phyloP scores from a whole-genome alignment of 441 rosid genomes.

The Erysimum cheiri region DNA sequence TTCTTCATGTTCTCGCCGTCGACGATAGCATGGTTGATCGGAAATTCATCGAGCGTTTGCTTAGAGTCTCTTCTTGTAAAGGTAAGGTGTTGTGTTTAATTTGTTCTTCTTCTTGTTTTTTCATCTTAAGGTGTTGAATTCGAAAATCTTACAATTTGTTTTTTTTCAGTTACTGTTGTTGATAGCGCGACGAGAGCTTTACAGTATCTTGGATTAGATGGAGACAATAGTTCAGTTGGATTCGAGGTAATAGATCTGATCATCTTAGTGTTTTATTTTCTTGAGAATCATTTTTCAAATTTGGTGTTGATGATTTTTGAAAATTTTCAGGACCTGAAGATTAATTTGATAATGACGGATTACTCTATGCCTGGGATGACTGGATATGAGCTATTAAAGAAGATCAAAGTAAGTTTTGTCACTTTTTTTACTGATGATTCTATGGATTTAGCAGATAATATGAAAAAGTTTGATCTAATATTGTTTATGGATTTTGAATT shows the following conservation, averaged over 20 bases:
- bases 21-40: slow-evolving; percentile 87
- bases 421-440: not conserved
- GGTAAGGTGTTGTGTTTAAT: slow-evolving; percentile 38
- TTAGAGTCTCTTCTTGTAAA: slow-evolving; percentile 77
- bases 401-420: slow-evolving; percentile 62
- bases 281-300: not conserved
- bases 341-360: slow-evolving; percentile 86
- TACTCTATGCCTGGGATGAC: slow-evolving; percentile 99
- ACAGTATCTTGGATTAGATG: slow-evolving; percentile 77
- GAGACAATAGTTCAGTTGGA: slow-evolving; percentile 49
- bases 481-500: not conserved
- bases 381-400: slow-evolving; percentile 85
- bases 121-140: not conserved
- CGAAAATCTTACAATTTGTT: slow-evolving; percentile 33
- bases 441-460: not conserved
- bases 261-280: not conserved
- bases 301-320: slow-evolving; percentile 1
- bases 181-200: slow-evolving; percentile 87
- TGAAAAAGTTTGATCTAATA: slow-evolving; percentile 6
- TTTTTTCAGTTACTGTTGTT: slow-evolving; percentile 72
- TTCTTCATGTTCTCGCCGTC: slow-evolving; percentile 80
- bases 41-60: slow-evolving; percentile 77
- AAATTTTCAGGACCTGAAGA: slow-evolving; percentile 61
- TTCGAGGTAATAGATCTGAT: slow-evolving; percentile 45
- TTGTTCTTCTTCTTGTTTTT: not conserved